Evolutionary conservation across 768 basidiomycete species (phyloP).

Genomic region (Panellus pusillus): DNA sequence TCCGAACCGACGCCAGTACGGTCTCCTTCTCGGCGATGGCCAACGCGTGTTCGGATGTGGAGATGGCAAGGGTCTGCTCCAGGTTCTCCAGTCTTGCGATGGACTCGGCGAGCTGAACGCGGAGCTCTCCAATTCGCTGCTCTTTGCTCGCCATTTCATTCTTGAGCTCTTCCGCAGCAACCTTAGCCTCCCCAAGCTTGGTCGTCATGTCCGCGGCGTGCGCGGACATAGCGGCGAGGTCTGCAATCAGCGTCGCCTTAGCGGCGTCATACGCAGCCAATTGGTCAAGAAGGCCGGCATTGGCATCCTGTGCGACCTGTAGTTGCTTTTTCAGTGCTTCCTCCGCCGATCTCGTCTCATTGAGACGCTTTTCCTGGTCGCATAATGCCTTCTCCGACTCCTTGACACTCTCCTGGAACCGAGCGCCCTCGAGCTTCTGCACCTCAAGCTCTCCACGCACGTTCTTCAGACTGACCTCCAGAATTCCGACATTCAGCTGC

Average conservation of each 20-base stretch:
- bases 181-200: constrained; percentile 6
- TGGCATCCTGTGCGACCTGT: constrained; percentile 8
- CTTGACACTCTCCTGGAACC: background rate
- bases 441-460: background rate
- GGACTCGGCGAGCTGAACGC: constrained; percentile 6
- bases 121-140: constrained; percentile 12
- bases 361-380: constrained; percentile 20
- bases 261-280: constrained; percentile 14
- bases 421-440: constrained; percentile 1
- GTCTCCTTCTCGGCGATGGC: constrained; percentile 16
- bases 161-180: background rate
- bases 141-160: constrained; percentile 6
- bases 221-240: constrained; percentile 12
- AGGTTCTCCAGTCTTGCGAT: constrained; percentile 5
- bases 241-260: constrained; percentile 12
- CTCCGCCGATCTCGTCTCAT: background rate
- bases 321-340: constrained; percentile 3
- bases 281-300: constrained; percentile 14
- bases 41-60: constrained; percentile 6
- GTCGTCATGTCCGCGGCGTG: constrained; percentile 11
- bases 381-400: background rate
- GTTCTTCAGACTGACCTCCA: background rate
- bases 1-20: constrained; percentile 1
- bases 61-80: constrained; percentile 17
- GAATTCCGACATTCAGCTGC: background rate